phyloP scores from a whole-genome alignment of 164 flowering plant genomes.

The Akebia trifoliata region DNA sequence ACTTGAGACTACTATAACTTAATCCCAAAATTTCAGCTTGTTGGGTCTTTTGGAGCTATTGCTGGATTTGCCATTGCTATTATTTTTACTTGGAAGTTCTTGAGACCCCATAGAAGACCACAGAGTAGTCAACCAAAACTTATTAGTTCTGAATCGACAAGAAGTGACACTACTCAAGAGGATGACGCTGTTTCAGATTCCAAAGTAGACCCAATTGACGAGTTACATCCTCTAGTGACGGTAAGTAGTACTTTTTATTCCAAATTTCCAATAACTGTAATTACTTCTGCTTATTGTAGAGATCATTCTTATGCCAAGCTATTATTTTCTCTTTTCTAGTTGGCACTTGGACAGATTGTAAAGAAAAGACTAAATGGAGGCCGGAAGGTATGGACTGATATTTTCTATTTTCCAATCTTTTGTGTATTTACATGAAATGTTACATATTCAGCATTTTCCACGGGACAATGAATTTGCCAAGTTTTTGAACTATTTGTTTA shows the following conservation, averaged over 20 bases:
- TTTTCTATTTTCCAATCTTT: conserved; percentile 1
- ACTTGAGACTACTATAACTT: neutral
- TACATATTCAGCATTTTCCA: neutral
- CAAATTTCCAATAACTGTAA: neutral
- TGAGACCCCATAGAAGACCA: conserved; percentile 20
- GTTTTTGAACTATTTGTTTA: neutral
- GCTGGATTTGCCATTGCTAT: conserved; percentile 37
- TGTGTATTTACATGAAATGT: neutral
- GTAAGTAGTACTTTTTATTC: conserved; percentile 11
- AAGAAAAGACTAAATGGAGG: conserved; percentile 28
- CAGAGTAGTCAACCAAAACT: conserved; percentile 18
- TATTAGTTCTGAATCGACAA: conserved; percentile 23
- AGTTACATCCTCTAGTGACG: conserved; percentile 17
- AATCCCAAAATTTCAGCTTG: conserved; percentile 18
- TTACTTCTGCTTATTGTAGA: neutral
- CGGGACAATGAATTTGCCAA: neutral
- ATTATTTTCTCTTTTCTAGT: conserved; percentile 15
- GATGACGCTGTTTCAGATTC: conserved; percentile 10
- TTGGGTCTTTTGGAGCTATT: conserved; percentile 33
- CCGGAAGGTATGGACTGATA: conserved; percentile 23
- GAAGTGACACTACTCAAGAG: conserved; percentile 8
- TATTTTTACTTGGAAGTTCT: conserved; percentile 33
- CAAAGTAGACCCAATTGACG: conserved; percentile 9
- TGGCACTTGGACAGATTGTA: conserved; percentile 22
- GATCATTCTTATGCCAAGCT: conserved; percentile 11